Base-by-base conservation (phyloP, 2,329 filamentous ascomycete genomes). In the Mycocentrospora acerina region DNA sequence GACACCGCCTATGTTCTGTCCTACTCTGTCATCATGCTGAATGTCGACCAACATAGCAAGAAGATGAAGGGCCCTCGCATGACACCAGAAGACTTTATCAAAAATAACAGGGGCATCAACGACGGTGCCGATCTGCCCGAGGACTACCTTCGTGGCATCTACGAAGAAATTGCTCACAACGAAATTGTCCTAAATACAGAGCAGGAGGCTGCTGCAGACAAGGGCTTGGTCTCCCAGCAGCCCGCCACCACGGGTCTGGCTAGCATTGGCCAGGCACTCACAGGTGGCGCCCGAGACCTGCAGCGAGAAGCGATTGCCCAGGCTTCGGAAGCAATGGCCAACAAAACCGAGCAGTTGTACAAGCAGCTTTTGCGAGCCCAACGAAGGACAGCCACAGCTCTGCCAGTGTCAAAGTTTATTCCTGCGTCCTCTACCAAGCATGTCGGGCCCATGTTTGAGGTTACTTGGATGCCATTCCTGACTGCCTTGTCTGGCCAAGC, bases 391-490 rank as follows among this genome's bases (percentile, higher is more conserved):
- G 82, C 88, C 2, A 73, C 86, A 28, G 85, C 86, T 64, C 79
- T 63, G 71, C 82, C 72, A n/a, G 69, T 67, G 57, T 84, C 76
- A 70, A 83, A 74, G 40, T 98, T 93, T 67, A 94, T 98, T 37
- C 87, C 89, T 1, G 93, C 93, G 3, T 93, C 89, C 2, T 97
- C 90, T 0, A 90, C 89, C 64, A 91, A 89, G 56, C 93, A 98
- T 65, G 87, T 96, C 33, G 93, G 93, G 0, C 90, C 93, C 1
- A 98, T 98, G 93, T 97, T 98, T 61, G 90, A 95, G 57, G 90
- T 95, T 16, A 94, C 90, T 0, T 98, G 93, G 93, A 98, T 97
- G 91, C 95, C 91, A 8, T 94, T 96, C 67, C 86, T 98, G 59
- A 97, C 91, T 4, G 90, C 90, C 0, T 78, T 98, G 17, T 96